Percentiles rank a stretch among this genome's conserved stretches.
Conservation (phyloP, 2,329 filamentous ascomycete genomes). For the Curvularia hawaiiensis region DNA sequence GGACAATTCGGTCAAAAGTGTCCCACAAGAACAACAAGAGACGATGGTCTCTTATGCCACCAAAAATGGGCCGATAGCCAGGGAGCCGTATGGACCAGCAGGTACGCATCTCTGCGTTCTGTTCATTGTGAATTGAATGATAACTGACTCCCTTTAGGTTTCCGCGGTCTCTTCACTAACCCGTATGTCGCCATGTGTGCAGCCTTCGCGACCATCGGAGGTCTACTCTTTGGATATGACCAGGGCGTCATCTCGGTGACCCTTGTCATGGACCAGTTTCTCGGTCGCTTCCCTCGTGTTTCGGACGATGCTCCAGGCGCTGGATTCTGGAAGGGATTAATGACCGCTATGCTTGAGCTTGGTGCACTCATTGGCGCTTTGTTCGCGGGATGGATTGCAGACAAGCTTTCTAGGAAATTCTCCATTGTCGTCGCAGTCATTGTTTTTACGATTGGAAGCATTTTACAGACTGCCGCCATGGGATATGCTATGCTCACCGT, state of each 20-base stretch:
- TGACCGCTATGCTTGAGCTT: conserved; percentile 62
- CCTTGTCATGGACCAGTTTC: conserved; percentile 59
- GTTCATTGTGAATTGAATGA: not conserved
- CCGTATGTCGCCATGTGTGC: conserved; percentile 59
- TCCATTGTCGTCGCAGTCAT: conserved; percentile 58
- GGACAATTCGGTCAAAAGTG: conserved; percentile 25
- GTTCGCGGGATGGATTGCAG: conserved; percentile 55
- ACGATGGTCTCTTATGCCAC: conserved; percentile 19
- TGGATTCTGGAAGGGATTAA: conserved; percentile 52
- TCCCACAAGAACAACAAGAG: conserved; percentile 30
- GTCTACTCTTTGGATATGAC: conserved; percentile 57
- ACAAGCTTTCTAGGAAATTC: conserved; percentile 59
- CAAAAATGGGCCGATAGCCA: conserved; percentile 18
- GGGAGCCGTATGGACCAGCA: conserved; percentile 41
- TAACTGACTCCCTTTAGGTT: conserved; percentile 38
- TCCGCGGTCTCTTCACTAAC: conserved; percentile 55
- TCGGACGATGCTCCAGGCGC: conserved; percentile 49
- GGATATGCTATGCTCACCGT: conserved; percentile 59
- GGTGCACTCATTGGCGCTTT: conserved; percentile 54
- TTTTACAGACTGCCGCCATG: conserved; percentile 57
- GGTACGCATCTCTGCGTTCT: conserved; percentile 25
- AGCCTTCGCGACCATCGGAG: conserved; percentile 57
- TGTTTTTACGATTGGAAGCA: conserved; percentile 58
- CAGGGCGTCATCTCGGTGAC: conserved; percentile 55
- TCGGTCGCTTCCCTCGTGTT: conserved; percentile 53